Evolutionary conservation across 2,329 filamentous ascomycete genomes (phyloP).

Genomic region (Stagonosporopsis vannaccii): DNA sequence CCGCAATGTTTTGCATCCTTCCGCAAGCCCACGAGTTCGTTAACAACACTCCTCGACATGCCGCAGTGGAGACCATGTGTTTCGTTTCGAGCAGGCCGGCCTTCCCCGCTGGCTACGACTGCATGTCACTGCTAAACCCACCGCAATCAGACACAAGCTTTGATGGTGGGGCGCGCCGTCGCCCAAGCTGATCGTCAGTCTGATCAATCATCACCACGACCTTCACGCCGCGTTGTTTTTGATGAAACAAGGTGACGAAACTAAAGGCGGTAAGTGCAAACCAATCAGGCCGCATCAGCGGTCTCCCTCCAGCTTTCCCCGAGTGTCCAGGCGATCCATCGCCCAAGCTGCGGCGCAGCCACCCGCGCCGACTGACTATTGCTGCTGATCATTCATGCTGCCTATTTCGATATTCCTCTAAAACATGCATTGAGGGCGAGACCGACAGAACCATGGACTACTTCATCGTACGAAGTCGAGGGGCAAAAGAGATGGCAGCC

Average conservation of each 20-base stretch:
- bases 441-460: not conserved
- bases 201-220: slow-evolving; percentile 15
- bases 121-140: slow-evolving; percentile 8
- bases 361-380: slow-evolving; percentile 13
- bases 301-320: slow-evolving; percentile 13
- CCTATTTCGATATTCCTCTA: slow-evolving; percentile 10
- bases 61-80: slow-evolving; percentile 5
- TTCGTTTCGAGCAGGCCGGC: slow-evolving; percentile 10
- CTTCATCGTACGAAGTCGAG: slow-evolving; percentile 9
- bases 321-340: slow-evolving; percentile 4
- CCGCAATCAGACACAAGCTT: slow-evolving; percentile 16
- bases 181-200: slow-evolving; percentile 6
- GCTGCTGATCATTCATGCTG: slow-evolving; percentile 25
- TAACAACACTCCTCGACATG: not conserved
- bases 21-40: slow-evolving; percentile 9
- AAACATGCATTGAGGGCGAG: slow-evolving; percentile 2
- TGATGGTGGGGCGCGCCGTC: slow-evolving; percentile 13
- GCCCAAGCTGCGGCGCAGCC: slow-evolving; percentile 31
- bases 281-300: slow-evolving; percentile 15
- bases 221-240: slow-evolving; percentile 13
- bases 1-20: slow-evolving; percentile 1
- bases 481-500: slow-evolving; percentile 19
- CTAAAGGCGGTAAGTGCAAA: slow-evolving; percentile 16
- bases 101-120: slow-evolving; percentile 5
- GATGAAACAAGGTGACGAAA: slow-evolving; percentile 15